Evolutionary conservation across 139 green algal species (phyloP), one percentile per base, ranked within the genome.

Genomic region (Chlorella sorokiniana): DNA sequence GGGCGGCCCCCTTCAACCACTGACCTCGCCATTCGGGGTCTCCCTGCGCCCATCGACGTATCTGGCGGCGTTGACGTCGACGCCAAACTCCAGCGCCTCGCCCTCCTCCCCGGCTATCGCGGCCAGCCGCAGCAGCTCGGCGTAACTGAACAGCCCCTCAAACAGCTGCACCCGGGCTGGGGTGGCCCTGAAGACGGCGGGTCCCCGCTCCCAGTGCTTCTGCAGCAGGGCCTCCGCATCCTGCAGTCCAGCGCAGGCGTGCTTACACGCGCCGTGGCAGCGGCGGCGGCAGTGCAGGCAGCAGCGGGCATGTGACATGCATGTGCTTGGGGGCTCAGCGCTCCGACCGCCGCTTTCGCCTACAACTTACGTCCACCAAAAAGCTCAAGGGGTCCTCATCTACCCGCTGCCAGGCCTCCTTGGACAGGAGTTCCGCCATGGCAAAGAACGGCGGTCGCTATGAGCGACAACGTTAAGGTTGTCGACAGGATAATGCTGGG

Each of bases 11-110:
- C n/a, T n/a, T n/a, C n/a, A n/a, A n/a, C n/a, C 2, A 31, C 79
- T 40, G 63, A 92, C 91, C 61, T 89, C 78, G 5, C 67, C 87
- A 41, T 89, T 90, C n/a, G 83, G 83, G 31, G 83, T 90, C 73
- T 91, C 83, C 31, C 91, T 76, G 31, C 82, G 48, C 38, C 91
- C 90, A 52, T 88, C 81, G 8, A 76, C 65, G 61, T 93, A 95
- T 23, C 84, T 81, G 11, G 84, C 87, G 10, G 91, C 90, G 44
- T 91, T 88, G 44, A 94, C 69, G 56, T 95, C 92, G 4, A 84
- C 35, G 4, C 85, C 89, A 69, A 93, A 94, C 41, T 83, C 63
- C 14, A 95, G 76, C 10, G 82, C 81, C 9, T 77, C 81, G 35
- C 69, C 48, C 33, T 62, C 81, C 48, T 52, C 52, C 29, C 72